Percentiles rank a stretch among this genome's conserved stretches.
Conservation (phyloP, 208 protist genomes). For the Wallacemonas rigidus region DNA sequence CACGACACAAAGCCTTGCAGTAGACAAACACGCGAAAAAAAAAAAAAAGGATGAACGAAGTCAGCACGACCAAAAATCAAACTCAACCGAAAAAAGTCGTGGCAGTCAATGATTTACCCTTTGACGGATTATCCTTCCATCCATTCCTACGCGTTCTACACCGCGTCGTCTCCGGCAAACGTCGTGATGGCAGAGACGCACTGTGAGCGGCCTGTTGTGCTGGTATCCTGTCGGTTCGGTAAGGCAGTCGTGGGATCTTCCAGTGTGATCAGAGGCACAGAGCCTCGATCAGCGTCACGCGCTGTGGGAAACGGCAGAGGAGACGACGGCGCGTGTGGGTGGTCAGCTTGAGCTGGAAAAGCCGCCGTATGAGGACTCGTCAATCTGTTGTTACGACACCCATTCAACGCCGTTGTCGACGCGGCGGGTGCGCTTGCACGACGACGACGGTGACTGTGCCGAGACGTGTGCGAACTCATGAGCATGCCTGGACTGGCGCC, state of each 20-base stretch:
- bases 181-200: background rate
- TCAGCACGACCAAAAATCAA: too few relatives aligned
- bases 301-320: background rate
- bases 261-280: background rate
- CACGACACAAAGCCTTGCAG: too few relatives aligned
- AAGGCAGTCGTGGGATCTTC: background rate
- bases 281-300: background rate
- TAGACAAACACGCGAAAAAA: too few relatives aligned
- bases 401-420: background rate
- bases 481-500: background rate
- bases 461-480: background rate
- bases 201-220: background rate
- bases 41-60: too few relatives aligned
- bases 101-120: too few relatives aligned
- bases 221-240: background rate
- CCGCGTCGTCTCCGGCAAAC: background rate
- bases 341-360: background rate
- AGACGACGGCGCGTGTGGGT: background rate
- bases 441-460: background rate
- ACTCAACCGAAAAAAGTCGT: too few relatives aligned
- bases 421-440: background rate
- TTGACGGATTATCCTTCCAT: too few relatives aligned
- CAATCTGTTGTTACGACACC: background rate
- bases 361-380: background rate
- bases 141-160: background rate